phyloP scores from a whole-genome alignment of 2,329 filamentous ascomycete species.

The Xylariaceae sp. region DNA sequence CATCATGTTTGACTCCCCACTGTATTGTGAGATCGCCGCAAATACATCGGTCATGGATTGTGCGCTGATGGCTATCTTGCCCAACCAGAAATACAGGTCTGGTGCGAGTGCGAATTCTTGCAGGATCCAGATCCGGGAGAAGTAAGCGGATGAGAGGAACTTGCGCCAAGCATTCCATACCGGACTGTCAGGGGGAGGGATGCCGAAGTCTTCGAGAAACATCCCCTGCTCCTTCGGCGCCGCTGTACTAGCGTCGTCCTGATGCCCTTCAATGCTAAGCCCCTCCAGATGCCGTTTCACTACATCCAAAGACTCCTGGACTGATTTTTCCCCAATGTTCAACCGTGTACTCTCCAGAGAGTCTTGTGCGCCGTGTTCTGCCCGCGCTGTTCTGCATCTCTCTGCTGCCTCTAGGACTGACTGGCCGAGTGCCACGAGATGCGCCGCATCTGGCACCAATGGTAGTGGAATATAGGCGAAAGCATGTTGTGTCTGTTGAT shows the following conservation, averaged over 20 bases:
- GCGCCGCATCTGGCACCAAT: background rate
- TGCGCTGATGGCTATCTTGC: background rate
- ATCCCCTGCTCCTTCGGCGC: background rate
- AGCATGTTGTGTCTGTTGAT: background rate
- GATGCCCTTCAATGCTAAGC: background rate
- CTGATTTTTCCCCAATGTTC: background rate
- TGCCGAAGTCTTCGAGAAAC: conserved; percentile 9
- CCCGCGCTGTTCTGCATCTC: background rate
- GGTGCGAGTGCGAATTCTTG: conserved; percentile 6
- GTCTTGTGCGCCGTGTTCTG: background rate
- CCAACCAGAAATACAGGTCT: conserved; percentile 8
- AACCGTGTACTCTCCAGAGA: background rate
- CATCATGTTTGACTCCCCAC: conserved; percentile 6
- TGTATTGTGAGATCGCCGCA: background rate
- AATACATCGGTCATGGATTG: conserved; percentile 3
- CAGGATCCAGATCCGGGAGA: conserved; percentile 9
- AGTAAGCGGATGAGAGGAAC: conserved; percentile 8
- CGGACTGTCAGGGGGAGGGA: conserved; percentile 3
- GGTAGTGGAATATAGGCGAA: background rate
- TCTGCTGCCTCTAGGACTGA: background rate
- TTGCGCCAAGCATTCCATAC: conserved; percentile 9
- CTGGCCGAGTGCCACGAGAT: background rate
- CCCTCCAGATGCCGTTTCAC: background rate
- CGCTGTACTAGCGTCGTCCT: background rate
- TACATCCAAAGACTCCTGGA: background rate